Conservation (phyloP, 2,329 filamentous ascomycete genomes). For the Scolecobasidium constrictum region DNA sequence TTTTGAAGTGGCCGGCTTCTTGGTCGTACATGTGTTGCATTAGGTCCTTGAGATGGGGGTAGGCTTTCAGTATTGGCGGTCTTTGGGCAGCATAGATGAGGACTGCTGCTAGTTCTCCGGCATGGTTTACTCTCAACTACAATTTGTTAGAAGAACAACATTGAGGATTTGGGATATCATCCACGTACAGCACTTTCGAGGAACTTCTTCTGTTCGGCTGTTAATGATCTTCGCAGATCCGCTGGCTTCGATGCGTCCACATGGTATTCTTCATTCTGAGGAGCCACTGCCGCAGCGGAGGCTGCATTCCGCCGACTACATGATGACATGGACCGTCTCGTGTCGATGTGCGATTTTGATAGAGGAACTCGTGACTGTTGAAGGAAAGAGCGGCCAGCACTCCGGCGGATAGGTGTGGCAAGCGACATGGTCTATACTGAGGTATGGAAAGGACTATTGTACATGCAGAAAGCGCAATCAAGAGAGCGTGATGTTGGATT, state of each 20-base stretch:
- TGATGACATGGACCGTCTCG: background rate
- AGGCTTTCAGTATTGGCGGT: slow-evolving; percentile 63
- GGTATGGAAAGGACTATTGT: too few relatives aligned
- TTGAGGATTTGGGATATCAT: background rate
- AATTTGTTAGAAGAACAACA: background rate
- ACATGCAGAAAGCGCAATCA: too few relatives aligned
- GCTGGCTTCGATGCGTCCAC: background rate
- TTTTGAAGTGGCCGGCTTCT: slow-evolving; percentile 75
- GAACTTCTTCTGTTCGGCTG: slow-evolving; percentile 21
- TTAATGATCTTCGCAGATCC: slow-evolving; percentile 15
- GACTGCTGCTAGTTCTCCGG: slow-evolving; percentile 91
- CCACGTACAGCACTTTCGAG: slow-evolving; percentile 24
- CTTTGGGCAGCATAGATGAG: slow-evolving; percentile 89
- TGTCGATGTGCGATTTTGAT: background rate
- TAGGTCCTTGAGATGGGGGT: slow-evolving; percentile 78
- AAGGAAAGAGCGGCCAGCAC: background rate
- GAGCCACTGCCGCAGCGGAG: slow-evolving; percentile 11
- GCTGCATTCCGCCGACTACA: slow-evolving; percentile 4
- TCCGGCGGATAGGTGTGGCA: background rate
- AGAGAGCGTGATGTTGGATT: too few relatives aligned
- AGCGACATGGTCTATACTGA: too few relatives aligned
- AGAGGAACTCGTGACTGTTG: background rate
- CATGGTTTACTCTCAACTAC: slow-evolving; percentile 88
- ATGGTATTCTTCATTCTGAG: slow-evolving; percentile 3
- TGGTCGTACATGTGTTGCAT: slow-evolving; percentile 99